These are phyloP conservation scores for Cutaneotrichosporon spelunceum DNA, from an alignment of 1,284 basidiomycete species.

Conservation along the genomic window DNA sequence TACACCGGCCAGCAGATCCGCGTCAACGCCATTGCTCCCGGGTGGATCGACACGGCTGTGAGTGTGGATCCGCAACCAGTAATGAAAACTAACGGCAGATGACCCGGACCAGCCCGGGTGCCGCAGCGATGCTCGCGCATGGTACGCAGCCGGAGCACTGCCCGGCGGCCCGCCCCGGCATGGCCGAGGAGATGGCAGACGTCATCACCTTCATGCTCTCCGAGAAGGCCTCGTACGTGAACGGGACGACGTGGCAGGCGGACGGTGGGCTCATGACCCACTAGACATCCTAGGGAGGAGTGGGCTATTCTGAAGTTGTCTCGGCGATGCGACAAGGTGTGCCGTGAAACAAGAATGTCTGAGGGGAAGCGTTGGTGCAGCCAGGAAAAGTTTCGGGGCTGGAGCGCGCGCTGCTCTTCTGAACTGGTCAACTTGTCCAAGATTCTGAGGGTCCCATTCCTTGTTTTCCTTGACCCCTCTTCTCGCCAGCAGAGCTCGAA, in stretches of 20 bases:
- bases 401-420: no score
- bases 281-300: no score
- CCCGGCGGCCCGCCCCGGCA: constrained; percentile 30
- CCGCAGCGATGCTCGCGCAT: background rate
- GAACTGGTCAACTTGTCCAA: no score
- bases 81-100: constrained; percentile 5
- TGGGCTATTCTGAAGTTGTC: no score
- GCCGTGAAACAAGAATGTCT: no score
- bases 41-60: constrained; percentile 12
- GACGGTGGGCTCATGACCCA: constrained; percentile 31
- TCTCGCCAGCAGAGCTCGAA: background rate
- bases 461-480: no score
- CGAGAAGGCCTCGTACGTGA: constrained; percentile 36
- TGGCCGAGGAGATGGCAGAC: constrained; percentile 37
- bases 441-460: no score
- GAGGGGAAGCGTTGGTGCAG: no score
- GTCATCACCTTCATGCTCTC: constrained; percentile 33
- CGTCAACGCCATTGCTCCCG: constrained; percentile 22
- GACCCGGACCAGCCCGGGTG: constrained; percentile 19
- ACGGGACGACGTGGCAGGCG: constrained; percentile 34
- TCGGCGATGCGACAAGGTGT: no score
- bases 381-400: no score
- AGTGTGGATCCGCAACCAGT: background rate
- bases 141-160: background rate
- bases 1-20: constrained; percentile 21